Percentiles rank a stretch among this genome's conserved stretches.
These are phyloP conservation scores for Carex cristatella DNA, from an alignment of 176 grass and related monocot species.

Conservation along the genomic window DNA sequence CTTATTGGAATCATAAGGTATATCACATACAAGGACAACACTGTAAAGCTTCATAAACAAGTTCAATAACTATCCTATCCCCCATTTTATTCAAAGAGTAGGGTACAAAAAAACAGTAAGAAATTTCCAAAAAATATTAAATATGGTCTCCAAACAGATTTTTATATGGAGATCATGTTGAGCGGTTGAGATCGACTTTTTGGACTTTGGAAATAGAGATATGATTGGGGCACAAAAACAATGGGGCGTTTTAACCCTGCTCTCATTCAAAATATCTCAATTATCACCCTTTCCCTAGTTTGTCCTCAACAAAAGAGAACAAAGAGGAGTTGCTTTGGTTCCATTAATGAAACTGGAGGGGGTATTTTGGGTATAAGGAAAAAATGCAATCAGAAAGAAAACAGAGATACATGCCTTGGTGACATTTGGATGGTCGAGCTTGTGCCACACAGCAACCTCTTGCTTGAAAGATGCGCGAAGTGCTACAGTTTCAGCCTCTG, in stretches of 20 bases:
- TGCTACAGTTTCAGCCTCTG: slow-evolving; percentile 39
- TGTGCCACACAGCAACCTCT: slow-evolving; percentile 71
- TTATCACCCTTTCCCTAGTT: neutral
- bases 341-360: neutral
- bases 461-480: slow-evolving; percentile 51
- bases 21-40: neutral
- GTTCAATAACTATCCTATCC: neutral
- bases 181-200: too few relatives aligned
- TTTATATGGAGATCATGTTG: too few relatives aligned
- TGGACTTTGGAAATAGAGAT: too few relatives aligned
- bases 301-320: neutral
- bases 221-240: too few relatives aligned
- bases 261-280: neutral
- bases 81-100: neutral
- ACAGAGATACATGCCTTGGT: slow-evolving; percentile 49
- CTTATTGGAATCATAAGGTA: neutral
- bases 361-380: neutral
- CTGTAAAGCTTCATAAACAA: neutral
- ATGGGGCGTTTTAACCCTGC: too few relatives aligned
- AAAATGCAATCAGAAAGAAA: neutral
- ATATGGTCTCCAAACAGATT: too few relatives aligned
- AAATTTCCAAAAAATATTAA: too few relatives aligned
- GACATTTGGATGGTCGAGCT: slow-evolving; percentile 61
- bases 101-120: too few relatives aligned
- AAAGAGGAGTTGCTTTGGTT: neutral